phyloP scores from a whole-genome alignment of 306 rosid species.

The Cercis canadensis region DNA sequence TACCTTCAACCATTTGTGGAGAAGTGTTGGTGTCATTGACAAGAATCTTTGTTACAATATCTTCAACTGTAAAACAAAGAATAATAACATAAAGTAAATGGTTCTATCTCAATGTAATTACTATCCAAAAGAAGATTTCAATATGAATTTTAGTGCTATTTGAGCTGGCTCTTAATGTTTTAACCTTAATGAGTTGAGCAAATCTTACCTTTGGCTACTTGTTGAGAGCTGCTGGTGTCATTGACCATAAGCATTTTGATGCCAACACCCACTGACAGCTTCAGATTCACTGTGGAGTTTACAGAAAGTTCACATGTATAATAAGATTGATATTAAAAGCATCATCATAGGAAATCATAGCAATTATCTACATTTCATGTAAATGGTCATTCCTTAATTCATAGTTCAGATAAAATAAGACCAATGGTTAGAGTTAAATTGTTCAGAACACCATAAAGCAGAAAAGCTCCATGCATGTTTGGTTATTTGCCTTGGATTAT shows the following conservation, averaged over 20 bases:
- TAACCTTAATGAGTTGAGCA: slow-evolving; percentile 9
- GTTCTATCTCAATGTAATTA: background rate
- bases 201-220: slow-evolving; percentile 44
- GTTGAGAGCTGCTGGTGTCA: slow-evolving; percentile 44
- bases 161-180: slow-evolving; percentile 14
- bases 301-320: slow-evolving; percentile 14
- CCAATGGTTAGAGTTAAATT: background rate
- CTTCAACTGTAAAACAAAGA: slow-evolving; percentile 44
- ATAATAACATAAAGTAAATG: slow-evolving; percentile 9
- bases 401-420: too few relatives aligned
- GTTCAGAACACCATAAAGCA: background rate
- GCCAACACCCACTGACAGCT: slow-evolving; percentile 49
- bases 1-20: slow-evolving; percentile 39
- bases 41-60: slow-evolving; percentile 30
- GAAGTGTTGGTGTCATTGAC: slow-evolving; percentile 29
- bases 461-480: slow-evolving; percentile 32
- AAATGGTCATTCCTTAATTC: too few relatives aligned
- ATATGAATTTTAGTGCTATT: background rate
- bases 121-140: background rate
- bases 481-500: background rate
- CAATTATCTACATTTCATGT: slow-evolving; percentile 30
- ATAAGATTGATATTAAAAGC: background rate
- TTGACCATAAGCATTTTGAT: slow-evolving; percentile 60
- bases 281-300: slow-evolving; percentile 61
- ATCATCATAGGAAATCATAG: background rate